phyloP scores from a whole-genome alignment of 2,329 filamentous ascomycete species.

The Ceratocystis destructans region DNA sequence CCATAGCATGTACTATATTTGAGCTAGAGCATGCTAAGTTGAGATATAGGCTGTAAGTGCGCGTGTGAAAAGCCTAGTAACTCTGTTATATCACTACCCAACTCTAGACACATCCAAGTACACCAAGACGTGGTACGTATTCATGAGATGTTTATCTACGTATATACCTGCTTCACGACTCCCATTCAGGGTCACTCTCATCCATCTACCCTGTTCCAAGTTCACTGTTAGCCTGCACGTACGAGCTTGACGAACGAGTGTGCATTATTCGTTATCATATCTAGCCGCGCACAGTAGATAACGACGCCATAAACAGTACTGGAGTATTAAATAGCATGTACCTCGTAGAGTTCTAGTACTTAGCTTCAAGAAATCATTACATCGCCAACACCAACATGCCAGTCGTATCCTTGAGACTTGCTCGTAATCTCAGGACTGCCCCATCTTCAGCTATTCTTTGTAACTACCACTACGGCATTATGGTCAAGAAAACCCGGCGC shows the following conservation, averaged over 20 bases:
- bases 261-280: neutral
- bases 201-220: neutral
- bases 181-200: neutral
- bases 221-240: neutral
- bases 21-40: too few species aligned
- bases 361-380: neutral
- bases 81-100: neutral
- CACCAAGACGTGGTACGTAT: too few species aligned
- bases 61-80: neutral
- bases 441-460: neutral
- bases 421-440: neutral
- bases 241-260: neutral
- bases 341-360: neutral
- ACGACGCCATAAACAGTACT: neutral
- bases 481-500: neutral
- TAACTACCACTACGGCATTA: neutral
- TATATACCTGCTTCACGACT: too few species aligned
- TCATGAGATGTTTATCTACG: too few species aligned
- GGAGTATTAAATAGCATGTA: neutral
- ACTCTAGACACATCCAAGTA: neutral
- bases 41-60: constrained; percentile 15
- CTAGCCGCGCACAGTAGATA: neutral
- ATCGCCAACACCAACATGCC: neutral
- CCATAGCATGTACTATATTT: too few species aligned
- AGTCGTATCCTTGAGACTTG: neutral